A percentile compares a stretch with the other conserved stretches of the same genome.
Evolutionary conservation across 768 basidiomycete genomes (phyloP).

Genomic region (Tulasnella sp.): DNA sequence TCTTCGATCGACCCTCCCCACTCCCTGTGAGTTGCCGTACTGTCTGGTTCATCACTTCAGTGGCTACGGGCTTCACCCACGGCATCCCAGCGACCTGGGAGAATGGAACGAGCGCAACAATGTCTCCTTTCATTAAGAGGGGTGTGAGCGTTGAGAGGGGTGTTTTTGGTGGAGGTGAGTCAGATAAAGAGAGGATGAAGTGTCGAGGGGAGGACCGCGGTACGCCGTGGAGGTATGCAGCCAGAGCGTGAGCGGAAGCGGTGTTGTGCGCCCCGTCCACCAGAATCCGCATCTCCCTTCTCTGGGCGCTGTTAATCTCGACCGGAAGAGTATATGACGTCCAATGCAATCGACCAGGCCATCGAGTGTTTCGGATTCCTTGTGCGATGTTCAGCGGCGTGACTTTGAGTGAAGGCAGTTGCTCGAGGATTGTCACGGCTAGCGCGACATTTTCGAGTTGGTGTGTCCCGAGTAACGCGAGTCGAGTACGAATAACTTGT

Average conservation of each 20-base stretch:
- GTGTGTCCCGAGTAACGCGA: slow-evolving; percentile 71
- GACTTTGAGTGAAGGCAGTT: slow-evolving; percentile 37
- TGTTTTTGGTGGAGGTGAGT: slow-evolving; percentile 70
- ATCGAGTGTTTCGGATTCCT: slow-evolving; percentile 52
- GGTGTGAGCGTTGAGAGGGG: slow-evolving; percentile 60
- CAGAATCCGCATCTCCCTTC: slow-evolving; percentile 38
- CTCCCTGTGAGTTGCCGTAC: slow-evolving; percentile 35
- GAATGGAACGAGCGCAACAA: slow-evolving; percentile 52
- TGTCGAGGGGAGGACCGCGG: slow-evolving; percentile 36
- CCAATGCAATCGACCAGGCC: slow-evolving; percentile 80
- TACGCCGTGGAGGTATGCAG: slow-evolving; percentile 46
- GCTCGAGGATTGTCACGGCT: slow-evolving; percentile 53
- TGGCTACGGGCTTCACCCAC: slow-evolving; percentile 66
- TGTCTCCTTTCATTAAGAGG: slow-evolving; percentile 40
- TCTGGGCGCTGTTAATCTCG: slow-evolving; percentile 1
- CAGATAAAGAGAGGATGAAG: slow-evolving; percentile 72
- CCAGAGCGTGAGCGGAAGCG: slow-evolving; percentile 59
- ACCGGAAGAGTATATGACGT: slow-evolving; percentile 19
- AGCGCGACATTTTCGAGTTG: slow-evolving; percentile 77
- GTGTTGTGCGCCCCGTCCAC: slow-evolving; percentile 94
- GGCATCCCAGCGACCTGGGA: slow-evolving; percentile 80
- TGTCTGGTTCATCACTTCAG: slow-evolving; percentile 34
- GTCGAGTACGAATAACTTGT: slow-evolving; percentile 31
- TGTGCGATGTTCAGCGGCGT: slow-evolving; percentile 38
- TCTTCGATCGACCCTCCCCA: slow-evolving; percentile 27